These are phyloP conservation scores for Pseudocercospora musae DNA, from an alignment of 2,329 filamentous ascomycete genomes.

Conservation along the genomic window DNA sequence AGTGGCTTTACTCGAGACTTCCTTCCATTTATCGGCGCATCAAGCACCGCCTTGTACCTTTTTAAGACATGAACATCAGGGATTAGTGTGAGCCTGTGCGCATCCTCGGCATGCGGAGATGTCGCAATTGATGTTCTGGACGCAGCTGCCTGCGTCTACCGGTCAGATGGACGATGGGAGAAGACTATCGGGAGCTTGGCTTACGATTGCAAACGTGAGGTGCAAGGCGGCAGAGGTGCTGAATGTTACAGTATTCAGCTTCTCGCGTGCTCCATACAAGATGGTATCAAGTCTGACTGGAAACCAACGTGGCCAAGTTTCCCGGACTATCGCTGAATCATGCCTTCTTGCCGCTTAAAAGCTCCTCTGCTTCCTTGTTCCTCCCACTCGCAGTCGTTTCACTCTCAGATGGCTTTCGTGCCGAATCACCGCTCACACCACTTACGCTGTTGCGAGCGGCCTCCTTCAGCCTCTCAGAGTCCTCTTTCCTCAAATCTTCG, in stretches of 20 bases:
- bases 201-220: not conserved
- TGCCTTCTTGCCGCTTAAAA: constrained; percentile 35
- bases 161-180: not conserved
- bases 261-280: not conserved
- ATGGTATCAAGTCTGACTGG: not conserved
- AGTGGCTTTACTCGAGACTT: no score
- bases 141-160: not conserved
- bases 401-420: constrained; percentile 32
- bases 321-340: not conserved
- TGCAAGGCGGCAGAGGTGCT: not conserved
- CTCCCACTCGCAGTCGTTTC: constrained; percentile 43
- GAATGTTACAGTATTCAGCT: not conserved
- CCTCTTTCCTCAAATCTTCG: constrained; percentile 57
- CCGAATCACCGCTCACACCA: constrained; percentile 38
- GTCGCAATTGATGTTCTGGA: not conserved
- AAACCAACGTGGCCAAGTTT: not conserved
- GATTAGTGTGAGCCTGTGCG: no score
- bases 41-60: not conserved
- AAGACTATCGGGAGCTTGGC: not conserved
- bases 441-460: constrained; percentile 51
- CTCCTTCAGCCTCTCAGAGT: constrained; percentile 50
- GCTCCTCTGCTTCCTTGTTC: constrained; percentile 46
- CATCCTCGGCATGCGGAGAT: no score
- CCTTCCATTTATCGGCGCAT: not conserved
- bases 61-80: no score